Conservation (phyloP, 2,329 filamentous ascomycete genomes). For the Sclerotinia glacialis region DNA sequence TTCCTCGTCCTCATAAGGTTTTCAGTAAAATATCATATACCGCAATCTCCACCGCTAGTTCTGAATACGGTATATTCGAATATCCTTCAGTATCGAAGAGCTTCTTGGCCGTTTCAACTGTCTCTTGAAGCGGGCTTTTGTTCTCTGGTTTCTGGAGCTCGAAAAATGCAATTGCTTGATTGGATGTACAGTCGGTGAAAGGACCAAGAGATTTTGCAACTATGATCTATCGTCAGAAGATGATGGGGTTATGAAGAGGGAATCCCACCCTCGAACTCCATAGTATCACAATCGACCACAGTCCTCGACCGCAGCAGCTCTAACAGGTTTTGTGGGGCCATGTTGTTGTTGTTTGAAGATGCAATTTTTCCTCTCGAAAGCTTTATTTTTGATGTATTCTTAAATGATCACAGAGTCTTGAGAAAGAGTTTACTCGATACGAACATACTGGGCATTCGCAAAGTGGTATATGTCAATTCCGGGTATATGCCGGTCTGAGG, state of each 20-base stretch:
- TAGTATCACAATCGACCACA: slow-evolving; percentile 52
- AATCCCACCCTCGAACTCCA: slow-evolving; percentile 46
- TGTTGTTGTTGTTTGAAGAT: neutral
- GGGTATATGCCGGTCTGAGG: slow-evolving; percentile 1
- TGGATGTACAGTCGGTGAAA: slow-evolving; percentile 54
- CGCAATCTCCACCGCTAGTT: slow-evolving; percentile 56
- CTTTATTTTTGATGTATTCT: neutral
- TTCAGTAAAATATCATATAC: slow-evolving; percentile 38
- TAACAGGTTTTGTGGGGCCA: slow-evolving; percentile 39
- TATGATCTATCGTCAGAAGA: slow-evolving; percentile 29
- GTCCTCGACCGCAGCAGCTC: slow-evolving; percentile 46
- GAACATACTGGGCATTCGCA: no score
- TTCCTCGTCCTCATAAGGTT: neutral
- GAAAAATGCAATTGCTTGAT: slow-evolving; percentile 52
- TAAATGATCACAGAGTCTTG: neutral
- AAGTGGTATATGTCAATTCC: neutral
- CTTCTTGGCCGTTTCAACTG: slow-evolving; percentile 40
- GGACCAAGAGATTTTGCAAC: slow-evolving; percentile 48
- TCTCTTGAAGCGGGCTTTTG: slow-evolving; percentile 41
- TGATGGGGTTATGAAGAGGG: neutral
- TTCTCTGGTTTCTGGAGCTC: slow-evolving; percentile 47
- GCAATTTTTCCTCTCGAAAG: neutral
- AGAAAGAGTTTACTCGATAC: neutral
- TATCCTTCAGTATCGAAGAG: slow-evolving; percentile 33
- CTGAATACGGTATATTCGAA: slow-evolving; percentile 42